phyloP scores from a whole-genome alignment of 305 asterid genomes.

The Ajuga reptans region DNA sequence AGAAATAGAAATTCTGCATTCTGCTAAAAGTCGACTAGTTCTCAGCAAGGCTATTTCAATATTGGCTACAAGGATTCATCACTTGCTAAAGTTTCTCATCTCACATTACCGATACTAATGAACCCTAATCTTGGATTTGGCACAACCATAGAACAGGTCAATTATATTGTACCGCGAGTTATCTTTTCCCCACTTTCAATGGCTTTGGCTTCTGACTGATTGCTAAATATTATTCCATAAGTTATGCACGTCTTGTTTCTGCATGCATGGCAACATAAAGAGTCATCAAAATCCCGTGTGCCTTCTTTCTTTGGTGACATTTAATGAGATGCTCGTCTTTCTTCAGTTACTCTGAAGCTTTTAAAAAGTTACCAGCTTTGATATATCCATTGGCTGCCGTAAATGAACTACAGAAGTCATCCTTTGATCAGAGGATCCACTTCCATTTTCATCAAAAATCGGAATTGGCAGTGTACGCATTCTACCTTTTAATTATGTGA shows the following conservation, averaged over 20 bases:
- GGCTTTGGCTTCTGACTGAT: too few species aligned
- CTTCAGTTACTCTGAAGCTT: constrained; percentile 24
- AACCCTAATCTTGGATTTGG: too few species aligned
- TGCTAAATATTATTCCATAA: constrained; percentile 13
- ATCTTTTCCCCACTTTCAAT: too few species aligned
- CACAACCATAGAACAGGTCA: too few species aligned
- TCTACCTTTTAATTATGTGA: constrained; percentile 21
- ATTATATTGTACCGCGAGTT: too few species aligned
- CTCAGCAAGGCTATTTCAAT: too few species aligned
- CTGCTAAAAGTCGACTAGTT: too few species aligned
- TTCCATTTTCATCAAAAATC: constrained; percentile 35
- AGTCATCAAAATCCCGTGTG: constrained; percentile 14
- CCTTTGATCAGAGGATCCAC: neutral
- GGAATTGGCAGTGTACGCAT: constrained; percentile 22
- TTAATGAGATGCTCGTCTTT: constrained; percentile 27
- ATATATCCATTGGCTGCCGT: constrained; percentile 31
- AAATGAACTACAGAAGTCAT: constrained; percentile 9
- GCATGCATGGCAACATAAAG: constrained; percentile 29
- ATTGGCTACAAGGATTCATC: too few species aligned
- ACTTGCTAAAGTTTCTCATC: too few species aligned
- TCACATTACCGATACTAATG: too few species aligned
- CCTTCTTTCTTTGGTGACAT: neutral
- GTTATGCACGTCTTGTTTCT: constrained; percentile 22
- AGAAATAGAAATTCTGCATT: too few species aligned
- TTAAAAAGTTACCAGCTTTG: constrained; percentile 17